Percentiles rank a stretch among this genome's conserved stretches.
Evolutionary conservation across 2,329 filamentous ascomycete genomes (phyloP).

Genomic region (Zasmidium cellare): DNA sequence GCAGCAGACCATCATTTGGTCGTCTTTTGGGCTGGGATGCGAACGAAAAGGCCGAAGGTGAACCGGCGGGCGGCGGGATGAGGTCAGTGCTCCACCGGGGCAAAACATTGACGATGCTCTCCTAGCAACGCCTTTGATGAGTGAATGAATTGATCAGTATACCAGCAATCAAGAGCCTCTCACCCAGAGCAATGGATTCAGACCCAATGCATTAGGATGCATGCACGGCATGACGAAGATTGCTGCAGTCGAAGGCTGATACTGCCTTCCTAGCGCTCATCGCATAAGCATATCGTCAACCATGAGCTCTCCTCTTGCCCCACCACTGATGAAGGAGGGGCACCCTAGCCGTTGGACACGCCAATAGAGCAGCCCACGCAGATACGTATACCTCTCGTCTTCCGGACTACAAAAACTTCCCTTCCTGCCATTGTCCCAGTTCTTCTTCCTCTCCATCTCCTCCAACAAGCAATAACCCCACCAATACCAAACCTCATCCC

Average conservation of each 20-base stretch:
- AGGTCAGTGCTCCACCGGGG: background rate
- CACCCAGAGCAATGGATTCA: no score
- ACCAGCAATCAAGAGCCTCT: no score
- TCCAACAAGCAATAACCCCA: background rate
- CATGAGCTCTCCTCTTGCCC: background rate
- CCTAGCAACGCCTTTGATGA: background rate
- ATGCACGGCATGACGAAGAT: background rate
- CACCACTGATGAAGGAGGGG: background rate
- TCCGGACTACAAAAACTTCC: background rate
- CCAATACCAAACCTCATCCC: background rate
- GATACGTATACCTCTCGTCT: background rate
- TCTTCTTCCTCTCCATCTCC: background rate
- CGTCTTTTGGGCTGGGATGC: background rate
- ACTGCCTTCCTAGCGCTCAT: background rate
- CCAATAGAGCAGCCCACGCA: background rate
- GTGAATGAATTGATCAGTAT: background rate
- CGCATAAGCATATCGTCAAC: constrained; percentile 8
- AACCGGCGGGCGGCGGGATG: background rate
- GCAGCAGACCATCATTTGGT: background rate
- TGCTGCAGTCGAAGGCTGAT: background rate
- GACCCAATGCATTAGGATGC: no score
- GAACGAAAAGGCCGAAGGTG: background rate
- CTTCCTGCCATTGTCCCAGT: background rate
- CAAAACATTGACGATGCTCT: background rate
- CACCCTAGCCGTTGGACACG: background rate